Conservation (phyloP, 1,284 basidiomycete species). For the Tylopilus sp. region DNA sequence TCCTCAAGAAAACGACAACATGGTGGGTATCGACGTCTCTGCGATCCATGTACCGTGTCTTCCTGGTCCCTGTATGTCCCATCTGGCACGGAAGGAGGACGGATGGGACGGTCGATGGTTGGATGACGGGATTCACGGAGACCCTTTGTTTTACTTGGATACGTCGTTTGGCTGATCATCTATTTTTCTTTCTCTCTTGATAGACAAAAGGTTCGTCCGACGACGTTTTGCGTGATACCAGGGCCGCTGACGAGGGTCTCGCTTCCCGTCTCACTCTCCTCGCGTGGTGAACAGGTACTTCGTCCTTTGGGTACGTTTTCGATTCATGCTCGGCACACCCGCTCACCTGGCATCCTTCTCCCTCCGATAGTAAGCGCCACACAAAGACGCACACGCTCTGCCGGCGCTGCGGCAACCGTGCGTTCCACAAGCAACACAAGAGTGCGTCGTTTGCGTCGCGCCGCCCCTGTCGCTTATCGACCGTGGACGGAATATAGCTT, state of each 20-base stretch:
- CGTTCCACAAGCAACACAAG: constrained; percentile 98
- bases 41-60: constrained; percentile 1
- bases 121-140: constrained; percentile 13
- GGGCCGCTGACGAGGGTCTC: constrained; percentile 8
- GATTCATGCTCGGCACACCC: not conserved
- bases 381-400: constrained; percentile 98
- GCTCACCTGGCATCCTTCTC: not conserved
- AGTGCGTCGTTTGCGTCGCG: constrained; percentile 52
- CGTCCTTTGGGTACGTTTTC: constrained; percentile 77
- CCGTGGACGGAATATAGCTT: constrained; percentile 50
- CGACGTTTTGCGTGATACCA: not conserved
- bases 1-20: constrained; percentile 41
- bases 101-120: constrained; percentile 2
- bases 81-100: constrained; percentile 29
- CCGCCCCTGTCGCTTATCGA: not conserved
- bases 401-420: constrained; percentile 88
- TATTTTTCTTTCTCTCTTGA: constrained; percentile 23
- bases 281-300: constrained; percentile 61
- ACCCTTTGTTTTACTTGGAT: not conserved
- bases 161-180: constrained; percentile 27
- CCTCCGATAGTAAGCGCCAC: constrained; percentile 79
- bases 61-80: not conserved
- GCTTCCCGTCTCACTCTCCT: not conserved
- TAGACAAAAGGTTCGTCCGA: constrained; percentile 71
- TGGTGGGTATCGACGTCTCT: constrained; percentile 33